Percentiles rank a stretch among this genome's conserved stretches.
These are phyloP conservation scores for Dillenia turbinata DNA, from an alignment of 164 flowering plant genomes.

Conservation along the genomic window DNA sequence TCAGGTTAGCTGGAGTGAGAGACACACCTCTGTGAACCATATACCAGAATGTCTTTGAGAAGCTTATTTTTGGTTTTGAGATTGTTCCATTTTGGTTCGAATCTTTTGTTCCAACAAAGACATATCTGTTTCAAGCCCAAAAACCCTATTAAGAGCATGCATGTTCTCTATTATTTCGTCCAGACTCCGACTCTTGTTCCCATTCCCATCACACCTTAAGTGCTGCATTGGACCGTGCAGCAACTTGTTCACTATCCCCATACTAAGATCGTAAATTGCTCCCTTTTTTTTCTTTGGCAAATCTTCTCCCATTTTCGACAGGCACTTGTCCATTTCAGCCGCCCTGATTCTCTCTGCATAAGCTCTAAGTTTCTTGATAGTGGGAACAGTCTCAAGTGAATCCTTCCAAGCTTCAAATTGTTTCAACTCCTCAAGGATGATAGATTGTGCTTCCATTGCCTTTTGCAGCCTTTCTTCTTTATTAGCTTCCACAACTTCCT, in stretches of 20 bases:
- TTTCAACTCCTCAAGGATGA: slow-evolving; percentile 71
- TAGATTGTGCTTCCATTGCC: slow-evolving; percentile 92
- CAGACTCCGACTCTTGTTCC: slow-evolving; percentile 55
- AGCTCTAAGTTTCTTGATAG: slow-evolving; percentile 86
- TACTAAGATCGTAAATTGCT: slow-evolving; percentile 85
- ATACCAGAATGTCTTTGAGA: not conserved
- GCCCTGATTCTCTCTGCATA: slow-evolving; percentile 78
- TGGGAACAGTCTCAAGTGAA: slow-evolving; percentile 93
- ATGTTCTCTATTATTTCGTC: slow-evolving; percentile 86
- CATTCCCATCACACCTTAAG: slow-evolving; percentile 82
- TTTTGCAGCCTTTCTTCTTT: slow-evolving; percentile 88
- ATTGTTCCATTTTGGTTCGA: slow-evolving; percentile 78
- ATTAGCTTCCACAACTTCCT: slow-evolving; percentile 95
- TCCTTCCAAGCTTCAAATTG: slow-evolving; percentile 96
- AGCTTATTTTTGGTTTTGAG: slow-evolving; percentile 37
- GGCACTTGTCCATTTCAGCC: slow-evolving; percentile 83
- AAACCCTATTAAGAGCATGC: slow-evolving; percentile 95
- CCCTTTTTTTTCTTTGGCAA: slow-evolving; percentile 58
- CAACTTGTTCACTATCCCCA: slow-evolving; percentile 91
- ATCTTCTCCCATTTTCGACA: slow-evolving; percentile 78
- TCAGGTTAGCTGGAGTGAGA: too few relatives aligned
- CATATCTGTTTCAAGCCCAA: slow-evolving; percentile 68
- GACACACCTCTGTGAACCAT: too few relatives aligned
- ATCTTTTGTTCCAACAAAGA: slow-evolving; percentile 80
- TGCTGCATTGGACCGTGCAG: slow-evolving; percentile 99